Base-by-base conservation (phyloP, 768 basidiomycete genomes). In the Trametes meyenii region DNA sequence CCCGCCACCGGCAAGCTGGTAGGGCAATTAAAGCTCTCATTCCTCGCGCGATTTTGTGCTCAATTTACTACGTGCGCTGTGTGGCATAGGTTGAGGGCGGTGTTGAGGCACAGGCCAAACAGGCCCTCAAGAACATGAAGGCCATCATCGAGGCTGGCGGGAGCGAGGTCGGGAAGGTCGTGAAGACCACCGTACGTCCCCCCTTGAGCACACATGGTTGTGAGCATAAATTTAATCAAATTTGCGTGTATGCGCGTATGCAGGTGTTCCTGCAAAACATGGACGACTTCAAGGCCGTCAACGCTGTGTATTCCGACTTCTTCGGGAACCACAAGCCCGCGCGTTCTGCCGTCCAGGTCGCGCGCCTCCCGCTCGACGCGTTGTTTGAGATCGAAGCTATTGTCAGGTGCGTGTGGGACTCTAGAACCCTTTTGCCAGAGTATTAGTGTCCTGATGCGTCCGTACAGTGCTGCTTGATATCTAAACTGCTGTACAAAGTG, bases 301-400 rank as follows among this genome's bases (percentile, higher is more conserved):
- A 98, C 73, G 83, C 75, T 16, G 79, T 94, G 63, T 98, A 97
- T 73, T 83, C 84, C 38, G 78, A 84, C 56, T 89, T 92, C 76
- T 98, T 98, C 72, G 94, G 92, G 11, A 81, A 85, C 35, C 92
- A 96, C 78, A 95, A 92, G 75, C 96, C 97, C 49, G 95, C 97
- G 3, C 82, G 97, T 63, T 94, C 94, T 33, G 86, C 90, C 35
- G 92, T 99, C 54, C 94, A 98, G 78, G 93, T 94, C 35, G 79
- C 89, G 36, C 81, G 93, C 46, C 81, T 98, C 55, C 96, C 96
- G 11, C 92, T 89, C 73, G 92, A 94, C 69, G 96, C 93, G 10
- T 79, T 96, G 38, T 87, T 97, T 52, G 96, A 98, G 81, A 84
- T 98, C 57, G 96, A 98, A 75, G 87, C 85, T 62, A 89, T 95